Evolutionary conservation across 1,139 yeast genomes (phyloP), one percentile per base, ranked within the genome.

Genomic region (Ogataea hybrid): DNA sequence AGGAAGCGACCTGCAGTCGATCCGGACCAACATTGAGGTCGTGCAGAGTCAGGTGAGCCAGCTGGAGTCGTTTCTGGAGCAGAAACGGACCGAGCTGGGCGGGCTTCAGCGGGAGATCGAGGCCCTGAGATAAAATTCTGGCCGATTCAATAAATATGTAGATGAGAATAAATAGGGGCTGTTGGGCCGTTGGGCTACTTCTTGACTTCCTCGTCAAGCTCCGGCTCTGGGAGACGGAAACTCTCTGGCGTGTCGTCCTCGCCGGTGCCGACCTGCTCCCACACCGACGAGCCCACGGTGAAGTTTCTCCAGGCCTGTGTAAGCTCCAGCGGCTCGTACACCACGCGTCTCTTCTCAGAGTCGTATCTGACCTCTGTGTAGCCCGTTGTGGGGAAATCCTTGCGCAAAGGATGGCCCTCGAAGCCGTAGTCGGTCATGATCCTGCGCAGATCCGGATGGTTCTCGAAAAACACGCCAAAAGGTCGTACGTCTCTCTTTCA

Each of bases 221-320:
- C 82, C 36, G 95, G 94, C 43, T 81, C 75, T 43, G 95, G 95
- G 61, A 86, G 77, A 65, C 82, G 83, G 73, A 86, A 86, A 17
- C 78, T 67, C 50, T 82, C 90, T 9, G 96, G 96, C 27, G 94
- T 79, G 55, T 75, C 79, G 63, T 87, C 95, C 53, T 79, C 73
- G 59, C 96, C 96, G 35, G 82, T 85, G 48, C 96, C 95, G 54
- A 85, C 92, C 56, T 85, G 95, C 65, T 87, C 95, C 95, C 95
- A 87, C 43, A 84, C 88, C 31, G 94, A 80, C 20, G 92, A 79
- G 39, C 95, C 95, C 43, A 85, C 95, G 29, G 87, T 73, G 68
- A 87, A 87, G 71, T 86, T 84, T 74, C 96, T 81, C 79, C 88
- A 87, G 22, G 95, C 95, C 69, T 86, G 96, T 32, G 95, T 84